Evolutionary conservation across 2,329 filamentous ascomycete genomes (phyloP).

Genomic region (Aspergillus spinulosporus): DNA sequence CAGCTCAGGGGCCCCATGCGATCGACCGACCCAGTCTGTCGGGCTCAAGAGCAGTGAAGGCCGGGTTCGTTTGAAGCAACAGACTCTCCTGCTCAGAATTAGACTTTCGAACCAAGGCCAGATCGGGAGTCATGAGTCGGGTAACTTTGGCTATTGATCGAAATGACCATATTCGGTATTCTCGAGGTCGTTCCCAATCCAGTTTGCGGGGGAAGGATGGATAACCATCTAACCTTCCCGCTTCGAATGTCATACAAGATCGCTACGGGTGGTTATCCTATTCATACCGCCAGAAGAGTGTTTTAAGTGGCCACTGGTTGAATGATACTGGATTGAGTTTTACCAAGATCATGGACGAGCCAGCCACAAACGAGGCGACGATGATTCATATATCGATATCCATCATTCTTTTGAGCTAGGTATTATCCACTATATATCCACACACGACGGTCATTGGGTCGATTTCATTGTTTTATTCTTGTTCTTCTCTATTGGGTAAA

Average conservation of each 20-base stretch:
- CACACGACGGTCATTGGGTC: too few relatives aligned
- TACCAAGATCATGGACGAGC: neutral
- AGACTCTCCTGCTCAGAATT: neutral
- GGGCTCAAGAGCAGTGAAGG: conserved; percentile 3
- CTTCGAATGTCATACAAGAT: neutral
- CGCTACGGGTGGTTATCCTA: neutral
- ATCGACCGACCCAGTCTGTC: conserved; percentile 12
- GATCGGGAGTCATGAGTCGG: neutral
- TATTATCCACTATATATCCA: neutral
- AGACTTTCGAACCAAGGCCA: neutral
- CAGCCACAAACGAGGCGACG: neutral
- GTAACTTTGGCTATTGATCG: neutral
- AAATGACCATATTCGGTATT: neutral
- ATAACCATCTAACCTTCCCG: too few relatives aligned
- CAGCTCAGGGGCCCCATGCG: neutral
- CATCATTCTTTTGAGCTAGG: neutral
- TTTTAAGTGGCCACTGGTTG: too few relatives aligned
- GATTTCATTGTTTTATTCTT: too few relatives aligned
- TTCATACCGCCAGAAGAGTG: neutral
- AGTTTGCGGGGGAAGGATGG: too few relatives aligned
- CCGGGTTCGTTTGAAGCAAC: too few relatives aligned
- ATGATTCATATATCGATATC: too few relatives aligned
- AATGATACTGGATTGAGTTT: neutral
- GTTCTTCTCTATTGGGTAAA: too few relatives aligned
- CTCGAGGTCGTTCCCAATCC: neutral